Percentiles rank a stretch among this genome's conserved stretches.
Conservation (phyloP, 345 rosid species). For the Arabidopsis arenosa region DNA sequence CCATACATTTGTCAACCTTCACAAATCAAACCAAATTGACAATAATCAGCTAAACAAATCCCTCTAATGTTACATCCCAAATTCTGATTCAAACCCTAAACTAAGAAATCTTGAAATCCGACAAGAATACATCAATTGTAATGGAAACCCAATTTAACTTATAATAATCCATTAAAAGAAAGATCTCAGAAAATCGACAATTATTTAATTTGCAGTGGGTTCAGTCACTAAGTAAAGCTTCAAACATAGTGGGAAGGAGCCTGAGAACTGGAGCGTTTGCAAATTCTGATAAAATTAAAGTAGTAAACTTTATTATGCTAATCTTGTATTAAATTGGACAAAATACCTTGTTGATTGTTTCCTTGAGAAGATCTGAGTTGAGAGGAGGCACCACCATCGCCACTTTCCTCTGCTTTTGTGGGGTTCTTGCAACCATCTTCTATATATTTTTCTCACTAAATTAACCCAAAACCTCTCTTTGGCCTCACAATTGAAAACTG, state of each 20-base stretch:
- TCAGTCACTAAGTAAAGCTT: slow-evolving; percentile 9
- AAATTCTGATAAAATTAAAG: neutral
- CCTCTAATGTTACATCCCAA: neutral
- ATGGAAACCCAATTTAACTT: slow-evolving; percentile 4
- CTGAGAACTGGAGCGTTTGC: slow-evolving; percentile 38
- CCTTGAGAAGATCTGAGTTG: slow-evolving; percentile 75
- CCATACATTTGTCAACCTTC: slow-evolving; percentile 98
- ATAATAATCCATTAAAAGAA: slow-evolving; percentile 11
- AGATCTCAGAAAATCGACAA: slow-evolving; percentile 16
- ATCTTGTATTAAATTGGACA: slow-evolving; percentile 19
- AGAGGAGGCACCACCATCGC: slow-evolving; percentile 63
- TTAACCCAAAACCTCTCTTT: slow-evolving; percentile 10
- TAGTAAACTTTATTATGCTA: slow-evolving; percentile 35
- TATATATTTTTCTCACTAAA: slow-evolving; percentile 12
- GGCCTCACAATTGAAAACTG: slow-evolving; percentile 10
- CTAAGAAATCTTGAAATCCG: neutral
- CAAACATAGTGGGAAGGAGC: slow-evolving; percentile 44
- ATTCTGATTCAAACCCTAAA: neutral
- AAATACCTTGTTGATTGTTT: slow-evolving; percentile 81
- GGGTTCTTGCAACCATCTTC: slow-evolving; percentile 97
- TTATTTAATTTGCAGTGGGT: slow-evolving; percentile 19
- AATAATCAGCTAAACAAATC: neutral
- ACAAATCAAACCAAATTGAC: slow-evolving; percentile 26
- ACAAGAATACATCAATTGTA: neutral
- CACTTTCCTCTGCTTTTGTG: slow-evolving; percentile 82